Conservation (phyloP, 228 moss, liverwort and hornwort genomes). For the Sphagnum fallax region DNA sequence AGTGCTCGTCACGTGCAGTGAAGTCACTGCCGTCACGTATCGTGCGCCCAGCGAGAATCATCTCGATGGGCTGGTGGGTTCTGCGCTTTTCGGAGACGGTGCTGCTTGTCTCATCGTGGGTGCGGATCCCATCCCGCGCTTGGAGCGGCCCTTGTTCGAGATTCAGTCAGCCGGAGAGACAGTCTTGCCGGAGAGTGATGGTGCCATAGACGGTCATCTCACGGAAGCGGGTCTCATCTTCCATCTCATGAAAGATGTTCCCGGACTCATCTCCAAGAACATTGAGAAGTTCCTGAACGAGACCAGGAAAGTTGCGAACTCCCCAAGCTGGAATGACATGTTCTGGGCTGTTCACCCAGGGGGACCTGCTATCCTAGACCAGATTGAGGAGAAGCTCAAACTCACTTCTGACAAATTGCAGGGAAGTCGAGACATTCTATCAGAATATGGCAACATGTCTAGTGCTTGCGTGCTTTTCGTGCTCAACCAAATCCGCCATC, state of each 20-base stretch:
- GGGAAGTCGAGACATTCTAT: constrained; percentile 38
- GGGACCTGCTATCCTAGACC: constrained; percentile 52
- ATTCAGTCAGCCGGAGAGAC: constrained; percentile 53
- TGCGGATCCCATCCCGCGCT: constrained; percentile 34
- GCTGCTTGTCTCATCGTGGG: constrained; percentile 44
- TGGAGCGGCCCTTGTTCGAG: constrained; percentile 38
- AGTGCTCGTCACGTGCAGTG: constrained; percentile 34
- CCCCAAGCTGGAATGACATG: constrained; percentile 46
- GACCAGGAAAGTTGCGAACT: constrained; percentile 24
- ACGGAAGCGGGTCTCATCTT: constrained; percentile 56
- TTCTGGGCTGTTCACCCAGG: constrained; percentile 68
- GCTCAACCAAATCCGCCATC: constrained; percentile 35
- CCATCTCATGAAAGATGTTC: constrained; percentile 50
- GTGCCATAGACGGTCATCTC: constrained; percentile 45
- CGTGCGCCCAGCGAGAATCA: constrained; percentile 55
- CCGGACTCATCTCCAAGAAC: constrained; percentile 52
- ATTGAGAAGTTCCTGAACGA: constrained; percentile 44
- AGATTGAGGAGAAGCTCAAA: constrained; percentile 50
- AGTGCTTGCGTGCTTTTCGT: constrained; percentile 42
- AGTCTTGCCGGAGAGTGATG: constrained; percentile 40
- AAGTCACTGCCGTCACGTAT: constrained; percentile 49
- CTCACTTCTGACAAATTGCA: constrained; percentile 34
- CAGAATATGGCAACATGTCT: constrained; percentile 52
- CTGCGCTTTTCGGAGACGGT: constrained; percentile 50
- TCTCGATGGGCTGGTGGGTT: constrained; percentile 56